Conservation (phyloP, 2,329 filamentous ascomycete genomes). For the Apiospora sp. region DNA sequence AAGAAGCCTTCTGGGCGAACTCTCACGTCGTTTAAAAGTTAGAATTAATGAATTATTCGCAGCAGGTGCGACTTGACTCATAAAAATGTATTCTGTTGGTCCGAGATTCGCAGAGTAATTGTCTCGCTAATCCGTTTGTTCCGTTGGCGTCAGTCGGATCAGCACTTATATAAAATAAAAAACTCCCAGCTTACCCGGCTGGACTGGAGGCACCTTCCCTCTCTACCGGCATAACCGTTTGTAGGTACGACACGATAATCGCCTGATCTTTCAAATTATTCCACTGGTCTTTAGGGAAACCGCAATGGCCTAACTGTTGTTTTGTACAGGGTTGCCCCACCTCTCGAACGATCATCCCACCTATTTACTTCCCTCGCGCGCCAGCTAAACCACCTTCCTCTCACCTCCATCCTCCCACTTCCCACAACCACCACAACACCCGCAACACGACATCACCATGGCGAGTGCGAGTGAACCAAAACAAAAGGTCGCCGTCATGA, state of each 20-base stretch:
- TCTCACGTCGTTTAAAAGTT: background rate
- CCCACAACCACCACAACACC: conserved; percentile 18
- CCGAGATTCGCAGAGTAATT: conserved; percentile 10
- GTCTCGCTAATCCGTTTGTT: conserved; percentile 1
- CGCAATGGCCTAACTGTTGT: conserved; percentile 18
- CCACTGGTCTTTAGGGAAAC: background rate
- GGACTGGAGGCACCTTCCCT: background rate
- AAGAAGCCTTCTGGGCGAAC: background rate
- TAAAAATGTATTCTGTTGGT: background rate
- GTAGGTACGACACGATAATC: conserved; percentile 21
- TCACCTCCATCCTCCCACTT: conserved; percentile 12
- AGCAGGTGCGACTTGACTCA: conserved; percentile 1
- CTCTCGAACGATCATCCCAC: conserved; percentile 18
- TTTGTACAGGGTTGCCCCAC: conserved; percentile 20
- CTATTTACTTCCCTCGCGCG: conserved; percentile 22
- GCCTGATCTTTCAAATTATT: conserved; percentile 16
- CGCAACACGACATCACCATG: conserved; percentile 44
- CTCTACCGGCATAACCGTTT: conserved; percentile 9
- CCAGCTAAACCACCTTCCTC: conserved; percentile 27
- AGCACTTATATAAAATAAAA: background rate
- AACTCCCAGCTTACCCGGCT: conserved; percentile 9
- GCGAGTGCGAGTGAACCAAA: conserved; percentile 48
- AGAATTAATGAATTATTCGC: background rate
- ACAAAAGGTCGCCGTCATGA: conserved; percentile 88
- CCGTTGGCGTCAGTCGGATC: conserved; percentile 3